Percentiles rank a stretch among this genome's conserved stretches.
Conservation (phyloP, 305 asterid genomes). For the Fraxinus velutina region DNA sequence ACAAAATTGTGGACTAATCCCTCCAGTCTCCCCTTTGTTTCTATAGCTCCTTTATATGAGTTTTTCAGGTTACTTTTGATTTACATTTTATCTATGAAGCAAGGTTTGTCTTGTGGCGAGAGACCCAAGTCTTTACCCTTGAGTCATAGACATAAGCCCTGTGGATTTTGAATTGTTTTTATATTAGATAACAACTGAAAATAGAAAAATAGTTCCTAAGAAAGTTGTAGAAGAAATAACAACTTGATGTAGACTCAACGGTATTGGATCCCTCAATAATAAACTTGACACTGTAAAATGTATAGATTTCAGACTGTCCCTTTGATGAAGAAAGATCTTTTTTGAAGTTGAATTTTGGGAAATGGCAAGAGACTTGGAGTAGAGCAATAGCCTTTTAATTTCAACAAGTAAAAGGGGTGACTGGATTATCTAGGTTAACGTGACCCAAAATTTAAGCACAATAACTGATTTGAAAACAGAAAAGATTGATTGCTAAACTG, state of each 20-base stretch:
- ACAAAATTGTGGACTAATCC: neutral
- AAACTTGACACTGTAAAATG: neutral
- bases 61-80: constrained; percentile 3
- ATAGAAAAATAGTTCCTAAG: neutral
- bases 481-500: neutral
- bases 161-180: neutral
- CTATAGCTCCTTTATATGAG: constrained; percentile 11
- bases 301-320: constrained; percentile 1
- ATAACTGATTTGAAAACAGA: constrained; percentile 10
- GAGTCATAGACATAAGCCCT: neutral
- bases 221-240: neutral
- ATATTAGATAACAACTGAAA: neutral
- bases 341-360: neutral
- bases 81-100: constrained; percentile 11
- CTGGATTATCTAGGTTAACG: neutral
- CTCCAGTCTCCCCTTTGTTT: constrained; percentile 6
- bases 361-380: neutral
- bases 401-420: neutral
- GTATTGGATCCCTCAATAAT: neutral
- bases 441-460: neutral
- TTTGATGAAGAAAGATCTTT: neutral
- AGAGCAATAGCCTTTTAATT: neutral
- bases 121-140: neutral
- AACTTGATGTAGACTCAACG: neutral
- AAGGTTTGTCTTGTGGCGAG: neutral